Evolutionary conservation across 2,329 filamentous ascomycete species (phyloP), one percentile per base, ranked within the genome.

Genomic region (Fusarium xyrophilum): DNA sequence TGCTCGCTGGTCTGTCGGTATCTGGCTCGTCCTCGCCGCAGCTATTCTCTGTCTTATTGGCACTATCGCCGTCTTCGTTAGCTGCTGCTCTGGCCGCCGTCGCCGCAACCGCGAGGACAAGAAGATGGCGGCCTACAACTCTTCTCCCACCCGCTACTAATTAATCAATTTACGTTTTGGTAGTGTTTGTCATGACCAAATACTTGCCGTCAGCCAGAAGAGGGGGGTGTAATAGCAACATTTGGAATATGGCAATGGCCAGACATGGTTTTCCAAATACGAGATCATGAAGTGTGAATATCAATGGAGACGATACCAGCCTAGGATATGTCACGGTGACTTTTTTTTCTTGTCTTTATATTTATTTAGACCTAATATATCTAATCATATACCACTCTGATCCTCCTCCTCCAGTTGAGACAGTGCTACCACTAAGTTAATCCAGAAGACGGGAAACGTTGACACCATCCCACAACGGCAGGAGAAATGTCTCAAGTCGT

Each of bases 11-110:
- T 82, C 83, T 33, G 72, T 80, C 6, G 88, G 81, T 19, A 83
- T 88, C 42, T 91, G 88, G 88, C 85, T 86, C 13, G 77, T 86
- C 3, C 79, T 91, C 17, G 87, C 79, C 11, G 83, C 84, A 4
- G 86, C 85, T 65, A 79, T 89, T 62, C 81, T 82, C 69, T 79
- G 84, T 23, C 81, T 90, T 54, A 60, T 89, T 28, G 88, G 83
- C 12, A 83, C 84, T 23, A 65, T 88, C 55, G 69, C 90, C 51
- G 82, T 90, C 59, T 84, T 91, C 70, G 80, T 89, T 69, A 87
- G 86, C 10, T 90, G 88, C 82, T 89, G 84, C 78, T 83, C 82
- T 56, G 80, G 82, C 12, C 79, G 85, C n/a, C 70, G 78, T 63
- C 75, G 77, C 40, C 78, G 79, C 48, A 63, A 48, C 32, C 68